Evolutionary conservation across 108 stramenopile species (phyloP).

Genomic region (Cylindrotheca closterium): DNA sequence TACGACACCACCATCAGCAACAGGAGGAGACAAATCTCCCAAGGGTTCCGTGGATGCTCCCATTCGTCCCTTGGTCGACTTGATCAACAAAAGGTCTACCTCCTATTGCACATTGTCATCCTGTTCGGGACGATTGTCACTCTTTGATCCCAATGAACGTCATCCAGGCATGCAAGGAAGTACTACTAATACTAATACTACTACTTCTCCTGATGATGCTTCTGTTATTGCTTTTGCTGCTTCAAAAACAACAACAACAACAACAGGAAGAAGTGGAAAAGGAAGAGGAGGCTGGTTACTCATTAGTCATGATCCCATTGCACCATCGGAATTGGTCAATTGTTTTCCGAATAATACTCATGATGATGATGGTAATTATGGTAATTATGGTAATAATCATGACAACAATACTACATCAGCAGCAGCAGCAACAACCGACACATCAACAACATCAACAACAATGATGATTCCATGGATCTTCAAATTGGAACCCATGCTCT

Average conservation of each 20-base stretch:
- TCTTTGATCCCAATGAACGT: slow-evolving; percentile 70
- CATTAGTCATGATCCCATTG: slow-evolving; percentile 59
- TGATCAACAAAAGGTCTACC: slow-evolving; percentile 77
- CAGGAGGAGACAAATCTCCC: slow-evolving; percentile 63
- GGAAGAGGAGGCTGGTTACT: slow-evolving; percentile 76
- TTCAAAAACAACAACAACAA: slow-evolving; percentile 1
- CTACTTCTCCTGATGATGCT: not conserved
- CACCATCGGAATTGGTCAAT: slow-evolving; percentile 37
- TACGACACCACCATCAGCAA: not conserved
- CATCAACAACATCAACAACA: not conserved
- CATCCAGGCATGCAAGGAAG: not conserved
- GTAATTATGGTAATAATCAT: slow-evolving; percentile 6
- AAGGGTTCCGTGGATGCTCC: slow-evolving; percentile 84
- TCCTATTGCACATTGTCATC: slow-evolving; percentile 76
- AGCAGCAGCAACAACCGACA: slow-evolving; percentile 1
- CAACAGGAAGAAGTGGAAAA: slow-evolving; percentile 54
- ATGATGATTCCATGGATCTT: slow-evolving; percentile 44
- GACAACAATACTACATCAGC: not conserved
- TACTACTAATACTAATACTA: not conserved
- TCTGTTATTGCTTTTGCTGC: slow-evolving; percentile 5
- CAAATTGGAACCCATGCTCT: slow-evolving; percentile 77
- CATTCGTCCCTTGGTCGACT: slow-evolving; percentile 65
- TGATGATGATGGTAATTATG: not conserved
- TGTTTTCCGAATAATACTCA: slow-evolving; percentile 9
- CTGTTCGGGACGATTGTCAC: slow-evolving; percentile 79